These are phyloP conservation scores for Tinospora cordifolia DNA, from an alignment of 164 flowering plant species.

Conservation along the genomic window DNA sequence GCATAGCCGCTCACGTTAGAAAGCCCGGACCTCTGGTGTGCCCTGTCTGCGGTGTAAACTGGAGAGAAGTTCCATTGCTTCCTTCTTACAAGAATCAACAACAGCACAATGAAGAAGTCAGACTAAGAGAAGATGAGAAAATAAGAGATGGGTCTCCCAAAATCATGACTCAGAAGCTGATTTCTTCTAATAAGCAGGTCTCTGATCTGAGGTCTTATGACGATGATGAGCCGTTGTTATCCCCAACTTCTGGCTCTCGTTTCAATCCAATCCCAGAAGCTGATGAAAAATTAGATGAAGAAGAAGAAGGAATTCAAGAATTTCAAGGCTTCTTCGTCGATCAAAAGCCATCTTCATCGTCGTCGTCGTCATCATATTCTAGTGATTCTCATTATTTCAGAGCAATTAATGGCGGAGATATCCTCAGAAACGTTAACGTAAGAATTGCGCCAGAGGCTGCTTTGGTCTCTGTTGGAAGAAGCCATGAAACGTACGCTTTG, in stretches of 20 bases:
- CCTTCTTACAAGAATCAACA: constrained; percentile 34
- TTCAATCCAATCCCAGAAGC: constrained; percentile 59
- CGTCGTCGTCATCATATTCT: neutral
- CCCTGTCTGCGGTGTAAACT: constrained; percentile 63
- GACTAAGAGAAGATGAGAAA: neutral
- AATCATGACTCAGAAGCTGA: neutral
- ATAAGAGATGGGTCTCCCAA: constrained; percentile 1
- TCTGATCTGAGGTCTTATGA: constrained; percentile 35
- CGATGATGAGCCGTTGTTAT: constrained; percentile 71
- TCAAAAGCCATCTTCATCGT: constrained; percentile 18
- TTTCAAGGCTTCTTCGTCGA: constrained; percentile 65
- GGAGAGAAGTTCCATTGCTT: constrained; percentile 77
- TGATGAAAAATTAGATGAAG: constrained; percentile 23
- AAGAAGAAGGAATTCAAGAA: constrained; percentile 43
- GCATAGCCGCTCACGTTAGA: constrained; percentile 64
- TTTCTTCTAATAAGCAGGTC: too few relatives aligned
- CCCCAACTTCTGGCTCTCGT: constrained; percentile 33
- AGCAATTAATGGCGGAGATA: neutral
- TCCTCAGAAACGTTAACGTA: constrained; percentile 31
- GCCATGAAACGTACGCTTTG: constrained; percentile 57
- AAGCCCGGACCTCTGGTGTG: constrained; percentile 47
- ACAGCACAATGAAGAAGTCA: neutral
- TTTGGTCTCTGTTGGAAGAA: constrained; percentile 38
- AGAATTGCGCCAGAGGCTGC: constrained; percentile 53
- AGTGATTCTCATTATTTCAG: neutral